Conservation (phyloP, 1,284 basidiomycete species). For the Trametes versicolor region DNA sequence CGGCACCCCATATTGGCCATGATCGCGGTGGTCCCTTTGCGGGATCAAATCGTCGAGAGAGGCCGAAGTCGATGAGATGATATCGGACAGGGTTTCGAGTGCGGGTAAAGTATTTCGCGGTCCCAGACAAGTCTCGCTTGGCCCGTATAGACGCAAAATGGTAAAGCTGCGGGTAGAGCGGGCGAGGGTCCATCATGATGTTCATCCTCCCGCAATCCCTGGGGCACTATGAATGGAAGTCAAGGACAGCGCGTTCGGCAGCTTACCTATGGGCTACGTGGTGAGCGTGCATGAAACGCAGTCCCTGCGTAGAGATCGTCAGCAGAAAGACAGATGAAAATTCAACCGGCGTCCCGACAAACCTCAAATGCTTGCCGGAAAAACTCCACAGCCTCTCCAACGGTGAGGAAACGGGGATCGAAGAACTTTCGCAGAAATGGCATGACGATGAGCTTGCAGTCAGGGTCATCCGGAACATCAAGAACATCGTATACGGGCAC, state of each 20-base stretch:
- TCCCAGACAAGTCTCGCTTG: constrained; percentile 35
- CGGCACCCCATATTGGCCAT: constrained; percentile 32
- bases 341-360: background rate
- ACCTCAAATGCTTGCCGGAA: constrained; percentile 42
- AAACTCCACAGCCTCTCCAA: constrained; percentile 42
- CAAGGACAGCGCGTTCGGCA: constrained; percentile 39
- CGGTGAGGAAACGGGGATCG: constrained; percentile 36
- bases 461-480: constrained; percentile 26
- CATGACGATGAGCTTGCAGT: constrained; percentile 39
- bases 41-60: constrained; percentile 42
- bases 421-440: constrained; percentile 37
- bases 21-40: constrained; percentile 23
- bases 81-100: constrained; percentile 45
- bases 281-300: constrained; percentile 35
- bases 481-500: constrained; percentile 41
- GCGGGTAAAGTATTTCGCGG: constrained; percentile 34
- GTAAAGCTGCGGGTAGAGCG: constrained; percentile 42
- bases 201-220: constrained; percentile 1
- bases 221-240: background rate
- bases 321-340: background rate
- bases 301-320: constrained; percentile 18
- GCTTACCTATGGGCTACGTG: constrained; percentile 35
- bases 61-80: constrained; percentile 49
- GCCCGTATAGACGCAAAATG: constrained; percentile 46
- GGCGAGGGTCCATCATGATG: constrained; percentile 39